Percentiles rank a stretch among this genome's conserved stretches.
These are phyloP conservation scores for Strobilomyces confusus DNA, from an alignment of 768 basidiomycete species.

Conservation along the genomic window DNA sequence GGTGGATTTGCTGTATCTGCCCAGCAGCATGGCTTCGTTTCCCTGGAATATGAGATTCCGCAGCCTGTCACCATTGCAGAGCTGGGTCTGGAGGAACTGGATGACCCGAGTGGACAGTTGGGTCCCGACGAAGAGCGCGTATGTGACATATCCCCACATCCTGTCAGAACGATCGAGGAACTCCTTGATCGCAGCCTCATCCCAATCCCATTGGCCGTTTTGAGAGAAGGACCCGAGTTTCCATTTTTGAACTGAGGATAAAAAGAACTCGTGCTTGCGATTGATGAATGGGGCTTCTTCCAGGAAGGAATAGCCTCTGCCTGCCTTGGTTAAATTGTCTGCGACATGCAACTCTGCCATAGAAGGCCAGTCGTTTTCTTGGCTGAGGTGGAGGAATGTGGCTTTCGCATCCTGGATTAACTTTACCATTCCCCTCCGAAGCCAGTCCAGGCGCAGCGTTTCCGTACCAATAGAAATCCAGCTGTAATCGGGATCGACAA, in stretches of 20 bases:
- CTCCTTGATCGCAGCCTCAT: neutral
- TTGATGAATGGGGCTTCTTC: neutral
- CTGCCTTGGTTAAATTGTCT: neutral
- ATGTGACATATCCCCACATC: neutral
- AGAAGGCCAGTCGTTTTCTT: neutral
- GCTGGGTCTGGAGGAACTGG: neutral
- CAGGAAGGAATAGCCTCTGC: constrained; percentile 1
- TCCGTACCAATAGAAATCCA: constrained; percentile 2
- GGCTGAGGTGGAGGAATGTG: neutral
- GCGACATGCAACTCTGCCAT: fast-evolving
- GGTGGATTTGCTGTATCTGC: neutral
- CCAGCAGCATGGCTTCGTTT: neutral
- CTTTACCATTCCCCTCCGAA: neutral
- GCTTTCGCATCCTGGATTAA: neutral
- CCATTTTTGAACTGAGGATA: neutral
- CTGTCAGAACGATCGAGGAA: neutral
- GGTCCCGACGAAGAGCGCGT: neutral
- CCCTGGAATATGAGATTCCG: neutral
- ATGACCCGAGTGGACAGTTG: neutral
- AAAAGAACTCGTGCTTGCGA: neutral
- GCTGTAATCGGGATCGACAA: neutral
- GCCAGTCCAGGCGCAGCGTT: neutral
- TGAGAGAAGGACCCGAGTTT: neutral
- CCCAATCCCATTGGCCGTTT: neutral
- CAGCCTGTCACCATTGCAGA: neutral